Percentiles rank a stretch among this genome's conserved stretches.
These are phyloP conservation scores for Elongisporangium undulatum DNA, from an alignment of 352 stramenopile genomes.

Conservation along the genomic window DNA sequence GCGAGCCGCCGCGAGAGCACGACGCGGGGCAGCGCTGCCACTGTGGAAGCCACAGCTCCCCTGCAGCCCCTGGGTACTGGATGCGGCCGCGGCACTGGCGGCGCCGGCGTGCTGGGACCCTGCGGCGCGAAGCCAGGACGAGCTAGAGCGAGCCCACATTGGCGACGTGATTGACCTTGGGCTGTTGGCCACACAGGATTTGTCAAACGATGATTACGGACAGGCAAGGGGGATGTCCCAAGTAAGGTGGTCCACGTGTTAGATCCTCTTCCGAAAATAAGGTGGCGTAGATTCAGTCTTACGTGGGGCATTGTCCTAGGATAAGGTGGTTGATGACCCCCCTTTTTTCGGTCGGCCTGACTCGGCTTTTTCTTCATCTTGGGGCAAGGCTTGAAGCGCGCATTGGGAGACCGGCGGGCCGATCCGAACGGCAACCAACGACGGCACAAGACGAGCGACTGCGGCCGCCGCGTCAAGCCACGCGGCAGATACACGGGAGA, in stretches of 20 bases:
- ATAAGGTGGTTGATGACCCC: not conserved
- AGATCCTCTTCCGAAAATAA: not conserved
- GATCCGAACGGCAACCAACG: not conserved
- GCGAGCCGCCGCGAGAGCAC: not conserved
- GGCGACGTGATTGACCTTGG: not conserved
- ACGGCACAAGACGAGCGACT: not conserved
- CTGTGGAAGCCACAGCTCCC: not conserved
- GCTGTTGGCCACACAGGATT: not conserved
- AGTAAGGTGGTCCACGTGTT: not conserved
- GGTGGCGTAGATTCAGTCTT: not conserved
- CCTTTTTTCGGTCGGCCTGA: not conserved
- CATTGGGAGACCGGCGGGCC: not conserved
- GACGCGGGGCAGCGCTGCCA: not conserved
- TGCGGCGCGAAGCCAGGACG: not conserved
- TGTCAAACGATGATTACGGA: not conserved
- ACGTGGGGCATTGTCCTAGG: not conserved
- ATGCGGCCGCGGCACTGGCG: not conserved
- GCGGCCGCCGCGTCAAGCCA: not conserved
- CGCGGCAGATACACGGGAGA: not conserved
- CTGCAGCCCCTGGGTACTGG: not conserved
- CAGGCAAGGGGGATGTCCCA: not conserved
- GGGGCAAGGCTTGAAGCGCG: not conserved
- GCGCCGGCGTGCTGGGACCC: not conserved
- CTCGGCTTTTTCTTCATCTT: not conserved
- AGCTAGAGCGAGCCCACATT: not conserved